Conservation (phyloP, 2,329 filamentous ascomycete genomes). For the Didymellaceae sp. region DNA sequence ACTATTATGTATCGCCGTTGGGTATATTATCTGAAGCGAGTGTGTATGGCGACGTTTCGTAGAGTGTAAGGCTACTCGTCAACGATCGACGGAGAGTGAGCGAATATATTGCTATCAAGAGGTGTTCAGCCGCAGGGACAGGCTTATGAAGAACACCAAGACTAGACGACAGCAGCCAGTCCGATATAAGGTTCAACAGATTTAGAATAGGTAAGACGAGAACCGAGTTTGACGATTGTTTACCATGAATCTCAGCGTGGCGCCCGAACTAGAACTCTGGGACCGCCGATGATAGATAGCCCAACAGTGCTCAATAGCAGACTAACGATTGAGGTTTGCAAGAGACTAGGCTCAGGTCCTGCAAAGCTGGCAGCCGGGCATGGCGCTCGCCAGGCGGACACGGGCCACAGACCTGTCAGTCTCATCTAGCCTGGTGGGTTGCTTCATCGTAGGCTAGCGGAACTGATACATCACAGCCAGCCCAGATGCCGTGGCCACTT, state of each 20-base stretch:
- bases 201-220: slow-evolving; percentile 19
- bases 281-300: slow-evolving; percentile 9
- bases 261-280: slow-evolving; percentile 13
- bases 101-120: slow-evolving; percentile 10
- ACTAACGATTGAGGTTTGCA: slow-evolving; percentile 18
- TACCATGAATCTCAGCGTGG: slow-evolving; percentile 14
- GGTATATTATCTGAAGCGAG: slow-evolving; percentile 7
- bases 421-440: slow-evolving; percentile 7
- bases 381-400: slow-evolving; percentile 7
- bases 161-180: slow-evolving; percentile 2
- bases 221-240: slow-evolving; percentile 15
- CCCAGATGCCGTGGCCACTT: slow-evolving; percentile 11
- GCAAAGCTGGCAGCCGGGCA: slow-evolving; percentile 6
- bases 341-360: slow-evolving; percentile 10
- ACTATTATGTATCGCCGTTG: slow-evolving; percentile 1
- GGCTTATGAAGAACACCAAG: slow-evolving; percentile 15
- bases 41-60: slow-evolving; percentile 4
- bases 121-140: slow-evolving; percentile 5
- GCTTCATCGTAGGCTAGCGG: slow-evolving; percentile 14
- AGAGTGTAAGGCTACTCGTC: slow-evolving; percentile 5
- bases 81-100: slow-evolving; percentile 16
- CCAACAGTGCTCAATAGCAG: slow-evolving; percentile 15
- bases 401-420: slow-evolving; percentile 13
- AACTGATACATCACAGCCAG: slow-evolving; percentile 13
- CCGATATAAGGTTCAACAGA: slow-evolving; percentile 14